Percentiles rank a stretch among this genome's conserved stretches.
Conservation (phyloP, 2,329 filamentous ascomycete species). For the Exutisphaerella laricina region DNA sequence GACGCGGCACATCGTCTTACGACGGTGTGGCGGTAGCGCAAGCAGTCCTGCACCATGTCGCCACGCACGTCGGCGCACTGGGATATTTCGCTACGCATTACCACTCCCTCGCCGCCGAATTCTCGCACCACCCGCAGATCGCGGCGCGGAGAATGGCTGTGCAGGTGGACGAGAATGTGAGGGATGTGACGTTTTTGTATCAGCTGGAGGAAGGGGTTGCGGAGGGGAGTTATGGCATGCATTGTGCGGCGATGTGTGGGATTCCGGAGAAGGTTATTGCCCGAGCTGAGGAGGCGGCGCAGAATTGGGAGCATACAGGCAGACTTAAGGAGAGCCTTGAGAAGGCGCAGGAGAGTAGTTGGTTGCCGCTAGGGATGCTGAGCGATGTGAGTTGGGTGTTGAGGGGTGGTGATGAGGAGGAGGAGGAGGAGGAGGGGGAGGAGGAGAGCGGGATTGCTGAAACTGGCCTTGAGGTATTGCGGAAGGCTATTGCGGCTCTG, state of each 20-base stretch:
- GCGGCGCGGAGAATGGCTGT: constrained; percentile 87
- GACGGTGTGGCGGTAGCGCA: constrained; percentile 96
- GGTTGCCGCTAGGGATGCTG: constrained; percentile 76
- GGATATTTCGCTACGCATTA: constrained; percentile 99
- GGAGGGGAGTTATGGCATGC: constrained; percentile 97
- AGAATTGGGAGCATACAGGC: constrained; percentile 92
- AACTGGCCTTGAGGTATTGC: constrained; percentile 51
- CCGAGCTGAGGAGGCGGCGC: constrained; percentile 79
- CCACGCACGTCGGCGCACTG: constrained; percentile 84
- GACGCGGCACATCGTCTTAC: constrained; percentile 89
- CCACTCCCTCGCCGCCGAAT: constrained; percentile 87
- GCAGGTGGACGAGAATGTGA: constrained; percentile 75
- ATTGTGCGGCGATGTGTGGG: constrained; percentile 97
- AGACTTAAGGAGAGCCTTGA: constrained; percentile 83
- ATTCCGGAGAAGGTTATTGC: constrained; percentile 79
- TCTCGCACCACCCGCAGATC: constrained; percentile 83
- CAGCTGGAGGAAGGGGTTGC: constrained; percentile 89
- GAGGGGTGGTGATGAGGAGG: constrained; percentile 44
- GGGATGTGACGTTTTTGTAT: constrained; percentile 94
- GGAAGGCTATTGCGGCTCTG: constrained; percentile 52
- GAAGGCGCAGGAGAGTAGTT: constrained; percentile 62
- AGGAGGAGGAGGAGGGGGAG: too few species aligned
- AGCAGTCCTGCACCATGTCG: constrained; percentile 92
- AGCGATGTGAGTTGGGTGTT: constrained; percentile 81
- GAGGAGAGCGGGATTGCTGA: constrained; percentile 45